phyloP scores from a whole-genome alignment of 805 yeast genomes.

The Candida hungchunana region DNA sequence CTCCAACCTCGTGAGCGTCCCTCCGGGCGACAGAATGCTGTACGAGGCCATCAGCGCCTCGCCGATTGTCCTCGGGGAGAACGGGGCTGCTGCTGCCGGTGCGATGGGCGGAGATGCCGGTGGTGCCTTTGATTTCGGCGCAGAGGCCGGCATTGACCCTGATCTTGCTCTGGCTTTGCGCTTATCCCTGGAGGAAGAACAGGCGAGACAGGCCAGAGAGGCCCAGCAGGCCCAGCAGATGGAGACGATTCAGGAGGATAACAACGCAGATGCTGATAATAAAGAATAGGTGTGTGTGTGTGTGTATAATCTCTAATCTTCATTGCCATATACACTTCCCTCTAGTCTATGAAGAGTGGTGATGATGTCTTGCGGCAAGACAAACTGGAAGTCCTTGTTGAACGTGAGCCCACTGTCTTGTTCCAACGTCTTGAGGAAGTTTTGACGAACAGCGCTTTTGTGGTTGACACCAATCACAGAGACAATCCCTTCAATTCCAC shows the following conservation, averaged over 20 bases:
- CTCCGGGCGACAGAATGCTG: constrained; percentile 82
- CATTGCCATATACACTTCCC: not conserved
- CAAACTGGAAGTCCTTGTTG: constrained; percentile 7
- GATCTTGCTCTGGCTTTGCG: constrained; percentile 95
- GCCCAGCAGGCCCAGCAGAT: constrained; percentile 11
- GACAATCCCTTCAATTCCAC: constrained; percentile 6
- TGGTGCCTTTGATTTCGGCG: constrained; percentile 63
- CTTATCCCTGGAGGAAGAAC: constrained; percentile 91
- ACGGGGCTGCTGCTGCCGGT: constrained; percentile 37
- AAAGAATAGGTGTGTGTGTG: too few species aligned
- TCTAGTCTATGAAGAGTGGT: constrained; percentile 1
- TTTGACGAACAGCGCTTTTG: constrained; percentile 3
- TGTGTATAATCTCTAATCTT: not conserved
- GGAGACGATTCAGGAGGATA: constrained; percentile 13
- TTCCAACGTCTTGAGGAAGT: constrained; percentile 1
- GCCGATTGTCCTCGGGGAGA: constrained; percentile 63
- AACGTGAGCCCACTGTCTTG: not conserved
- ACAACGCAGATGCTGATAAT: not conserved
- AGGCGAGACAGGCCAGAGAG: constrained; percentile 81
- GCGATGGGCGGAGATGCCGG: constrained; percentile 38
- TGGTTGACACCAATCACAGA: constrained; percentile 4
- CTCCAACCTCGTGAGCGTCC: constrained; percentile 78
- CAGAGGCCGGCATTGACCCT: constrained; percentile 92
- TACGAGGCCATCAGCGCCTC: constrained; percentile 79
- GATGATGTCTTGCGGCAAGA: constrained; percentile 10